Conservation (phyloP, 768 basidiomycete species). For the Obba rivulosa region DNA sequence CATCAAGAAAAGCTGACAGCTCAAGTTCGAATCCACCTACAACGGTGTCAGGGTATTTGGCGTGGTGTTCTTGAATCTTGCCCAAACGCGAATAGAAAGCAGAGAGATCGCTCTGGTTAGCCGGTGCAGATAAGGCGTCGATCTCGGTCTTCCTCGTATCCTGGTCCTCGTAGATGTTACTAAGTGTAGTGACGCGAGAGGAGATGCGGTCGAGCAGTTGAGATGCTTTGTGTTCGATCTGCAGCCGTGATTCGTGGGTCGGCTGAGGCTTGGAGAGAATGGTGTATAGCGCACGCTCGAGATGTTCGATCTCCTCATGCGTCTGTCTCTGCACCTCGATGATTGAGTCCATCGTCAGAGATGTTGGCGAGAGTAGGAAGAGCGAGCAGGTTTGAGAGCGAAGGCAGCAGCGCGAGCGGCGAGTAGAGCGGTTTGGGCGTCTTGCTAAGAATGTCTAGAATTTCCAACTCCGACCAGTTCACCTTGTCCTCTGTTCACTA, state of each 20-base stretch:
- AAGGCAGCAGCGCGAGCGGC: conserved; percentile 2
- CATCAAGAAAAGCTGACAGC: conserved; percentile 73
- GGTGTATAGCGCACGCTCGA: conserved; percentile 81
- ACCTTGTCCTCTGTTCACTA: conserved; percentile 32
- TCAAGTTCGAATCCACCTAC: conserved; percentile 80
- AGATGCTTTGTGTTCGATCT: conserved; percentile 84
- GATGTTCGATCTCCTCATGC: conserved; percentile 93
- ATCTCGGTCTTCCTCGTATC: conserved; percentile 66
- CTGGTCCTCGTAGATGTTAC: conserved; percentile 73
- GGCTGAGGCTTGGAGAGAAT: conserved; percentile 66
- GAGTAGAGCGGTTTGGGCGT: background rate
- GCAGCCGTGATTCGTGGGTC: conserved; percentile 58
- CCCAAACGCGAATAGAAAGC: conserved; percentile 96
- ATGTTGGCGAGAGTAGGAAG: background rate
- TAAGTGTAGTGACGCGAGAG: conserved; percentile 58
- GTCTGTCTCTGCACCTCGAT: conserved; percentile 93
- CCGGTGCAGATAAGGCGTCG: conserved; percentile 51
- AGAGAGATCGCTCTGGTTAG: conserved; percentile 67
- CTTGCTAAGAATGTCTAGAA: conserved; percentile 9
- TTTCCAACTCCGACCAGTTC: conserved; percentile 54
- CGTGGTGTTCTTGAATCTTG: conserved; percentile 95
- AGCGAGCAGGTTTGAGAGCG: conserved; percentile 3
- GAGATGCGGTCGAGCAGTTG: conserved; percentile 85
- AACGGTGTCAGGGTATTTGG: conserved; percentile 88
- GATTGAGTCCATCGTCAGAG: conserved; percentile 74